phyloP scores from a whole-genome alignment of 1,139 yeast species.

The Candida gigantensis region DNA sequence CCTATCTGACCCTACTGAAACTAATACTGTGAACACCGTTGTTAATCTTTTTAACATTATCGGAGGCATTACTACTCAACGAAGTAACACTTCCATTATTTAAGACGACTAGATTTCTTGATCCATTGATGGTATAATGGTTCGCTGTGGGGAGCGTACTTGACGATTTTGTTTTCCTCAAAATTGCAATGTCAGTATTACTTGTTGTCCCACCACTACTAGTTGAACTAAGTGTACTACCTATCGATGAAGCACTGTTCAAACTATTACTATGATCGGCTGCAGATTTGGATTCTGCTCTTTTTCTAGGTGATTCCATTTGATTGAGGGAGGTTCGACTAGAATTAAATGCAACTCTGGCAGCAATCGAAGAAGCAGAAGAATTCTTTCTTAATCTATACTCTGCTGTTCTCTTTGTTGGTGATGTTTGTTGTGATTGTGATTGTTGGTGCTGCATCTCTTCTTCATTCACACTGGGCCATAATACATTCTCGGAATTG shows the following conservation, averaged over 20 bases:
- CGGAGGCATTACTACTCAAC: constrained; percentile 10
- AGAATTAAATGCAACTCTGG: constrained; percentile 31
- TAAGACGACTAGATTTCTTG: constrained; percentile 1
- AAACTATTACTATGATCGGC: constrained; percentile 9
- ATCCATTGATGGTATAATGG: not conserved
- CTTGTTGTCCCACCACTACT: constrained; percentile 9
- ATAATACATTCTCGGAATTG: constrained; percentile 14
- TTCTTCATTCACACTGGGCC: constrained; percentile 14
- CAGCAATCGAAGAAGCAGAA: constrained; percentile 35
- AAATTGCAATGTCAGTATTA: constrained; percentile 2
- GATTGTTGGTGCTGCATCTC: not conserved
- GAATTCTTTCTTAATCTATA: constrained; percentile 10
- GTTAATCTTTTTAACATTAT: constrained; percentile 6
- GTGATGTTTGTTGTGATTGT: constrained; percentile 1
- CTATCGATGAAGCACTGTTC: constrained; percentile 10
- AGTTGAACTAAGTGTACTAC: constrained; percentile 11
- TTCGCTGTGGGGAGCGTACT: constrained; percentile 11
- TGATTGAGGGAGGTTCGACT: constrained; percentile 18
- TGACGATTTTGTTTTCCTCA: constrained; percentile 15
- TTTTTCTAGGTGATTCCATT: constrained; percentile 7
- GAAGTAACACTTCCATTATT: constrained; percentile 8
- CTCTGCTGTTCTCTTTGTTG: constrained; percentile 8
- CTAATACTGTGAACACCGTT: constrained; percentile 25
- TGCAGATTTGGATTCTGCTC: constrained; percentile 4
- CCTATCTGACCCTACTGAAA: constrained; percentile 34